Conservation (phyloP, 1,284 basidiomycete genomes). For the Moniliophthora roreri region DNA sequence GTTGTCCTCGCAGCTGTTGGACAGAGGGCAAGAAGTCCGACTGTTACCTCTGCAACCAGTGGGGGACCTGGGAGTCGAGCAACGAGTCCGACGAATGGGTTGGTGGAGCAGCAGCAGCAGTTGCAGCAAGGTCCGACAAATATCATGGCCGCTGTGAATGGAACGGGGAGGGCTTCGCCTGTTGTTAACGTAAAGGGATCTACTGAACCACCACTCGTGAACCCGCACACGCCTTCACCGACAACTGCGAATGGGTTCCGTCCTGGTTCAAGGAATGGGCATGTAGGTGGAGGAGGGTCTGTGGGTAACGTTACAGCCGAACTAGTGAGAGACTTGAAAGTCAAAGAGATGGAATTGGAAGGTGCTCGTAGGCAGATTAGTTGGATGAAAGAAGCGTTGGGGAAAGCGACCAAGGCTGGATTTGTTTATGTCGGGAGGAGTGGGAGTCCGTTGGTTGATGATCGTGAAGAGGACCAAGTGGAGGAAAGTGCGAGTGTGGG, state of each 20-base stretch:
- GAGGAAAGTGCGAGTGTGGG: conserved; percentile 24
- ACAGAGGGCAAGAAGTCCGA: conserved; percentile 62
- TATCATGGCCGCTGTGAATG: conserved; percentile 54
- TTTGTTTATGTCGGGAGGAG: conserved; percentile 72
- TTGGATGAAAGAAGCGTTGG: conserved; percentile 86
- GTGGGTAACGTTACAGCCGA: conserved; percentile 73
- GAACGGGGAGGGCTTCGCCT: conserved; percentile 65
- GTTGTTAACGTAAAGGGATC: conserved; percentile 51
- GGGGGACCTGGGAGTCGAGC: conserved; percentile 46
- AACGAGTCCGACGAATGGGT: conserved; percentile 51
- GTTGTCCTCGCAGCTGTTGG: conserved; percentile 3
- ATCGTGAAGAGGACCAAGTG: conserved; percentile 38
- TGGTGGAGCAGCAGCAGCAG: conserved; percentile 20
- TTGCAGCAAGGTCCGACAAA: no score
- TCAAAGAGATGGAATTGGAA: conserved; percentile 82
- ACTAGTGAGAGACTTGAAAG: conserved; percentile 74
- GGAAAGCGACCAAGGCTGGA: conserved; percentile 78
- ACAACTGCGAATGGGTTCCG: neutral
- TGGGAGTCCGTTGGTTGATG: conserved; percentile 31
- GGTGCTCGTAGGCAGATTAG: conserved; percentile 74
- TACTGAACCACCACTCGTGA: conserved; percentile 62
- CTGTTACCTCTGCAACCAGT: conserved; percentile 30
- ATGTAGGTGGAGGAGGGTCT: conserved; percentile 38
- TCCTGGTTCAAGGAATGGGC: conserved; percentile 26
- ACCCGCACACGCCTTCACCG: conserved; percentile 47